Evolutionary conservation across 2,329 filamentous ascomycete genomes (phyloP).

Genomic region (Trichoderma atroviride): DNA sequence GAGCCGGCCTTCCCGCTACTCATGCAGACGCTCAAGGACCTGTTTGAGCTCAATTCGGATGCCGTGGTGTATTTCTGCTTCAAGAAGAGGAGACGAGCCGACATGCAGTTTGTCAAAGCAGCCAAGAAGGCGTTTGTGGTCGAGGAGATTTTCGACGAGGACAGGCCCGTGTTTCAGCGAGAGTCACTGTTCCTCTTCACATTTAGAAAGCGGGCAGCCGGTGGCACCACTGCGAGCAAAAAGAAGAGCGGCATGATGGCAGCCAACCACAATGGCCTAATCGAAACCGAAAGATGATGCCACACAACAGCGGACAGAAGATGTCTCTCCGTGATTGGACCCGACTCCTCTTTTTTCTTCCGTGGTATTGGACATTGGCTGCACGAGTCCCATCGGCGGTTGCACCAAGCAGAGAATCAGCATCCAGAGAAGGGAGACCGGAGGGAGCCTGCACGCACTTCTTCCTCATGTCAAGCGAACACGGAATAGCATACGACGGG

Average conservation of each 20-base stretch:
- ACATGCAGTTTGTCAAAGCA: slow-evolving; percentile 73
- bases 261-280: slow-evolving; percentile 11
- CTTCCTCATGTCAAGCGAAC: slow-evolving; percentile 5
- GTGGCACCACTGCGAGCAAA: slow-evolving; percentile 26
- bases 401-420: not conserved
- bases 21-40: slow-evolving; percentile 72
- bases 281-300: slow-evolving; percentile 19
- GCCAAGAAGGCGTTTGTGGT: slow-evolving; percentile 68
- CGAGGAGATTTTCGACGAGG: slow-evolving; percentile 64
- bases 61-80: slow-evolving; percentile 81
- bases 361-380: not conserved
- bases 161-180: slow-evolving; percentile 58
- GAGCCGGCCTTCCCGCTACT: slow-evolving; percentile 92
- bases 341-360: not conserved
- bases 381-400: not conserved
- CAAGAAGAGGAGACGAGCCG: slow-evolving; percentile 85
- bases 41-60: slow-evolving; percentile 71
- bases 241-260: slow-evolving; percentile 25
- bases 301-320: not conserved
- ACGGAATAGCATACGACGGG: not conserved
- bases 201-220: slow-evolving; percentile 48
- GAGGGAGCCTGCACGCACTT: slow-evolving; percentile 19
- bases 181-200: slow-evolving; percentile 64
- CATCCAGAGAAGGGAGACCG: not conserved
- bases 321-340: not conserved